Evolutionary conservation across 371 early-diverging fungal species (phyloP), one percentile per base, ranked within the genome.

Genomic region (Mortierella sp.): DNA sequence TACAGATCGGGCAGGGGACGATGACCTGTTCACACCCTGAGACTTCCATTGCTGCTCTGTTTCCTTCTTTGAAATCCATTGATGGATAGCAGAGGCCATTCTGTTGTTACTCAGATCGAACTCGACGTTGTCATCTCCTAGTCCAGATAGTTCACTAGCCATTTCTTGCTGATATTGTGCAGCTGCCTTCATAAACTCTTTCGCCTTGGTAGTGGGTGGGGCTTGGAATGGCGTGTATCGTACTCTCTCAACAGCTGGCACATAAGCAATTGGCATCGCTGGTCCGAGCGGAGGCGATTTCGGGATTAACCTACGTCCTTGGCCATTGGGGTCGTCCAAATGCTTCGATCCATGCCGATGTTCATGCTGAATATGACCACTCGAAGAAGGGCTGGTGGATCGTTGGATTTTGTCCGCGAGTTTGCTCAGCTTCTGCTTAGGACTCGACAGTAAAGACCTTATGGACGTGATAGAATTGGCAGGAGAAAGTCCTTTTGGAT

Each of bases 191-290:
- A 76, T 23, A 4, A 76, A 76, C 45, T 76, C 78, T 7, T 76
- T 69, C 1, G 78, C 78, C 27, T 76, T 76, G n/a, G 70, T 65
- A 18, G 78, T 76, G 16, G 78, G 78, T 7, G 78, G 82, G 6
- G 82, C 72, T 39, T 72, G 66, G 47, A 82, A 82, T 9, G 82
- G 71, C 18, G 80, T 72, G 31, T 82, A 82, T 19, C 80, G 67
- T 1, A 81, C 72, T 62, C 85, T 80, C 54, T 83, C 83, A 1
- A 80, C 72, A n/a, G 85, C 85, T 27, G 85, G 83, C 27, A 85
- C 80, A 60, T 85, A 85, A 1, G 82, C 81, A n/a, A 81, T 64
- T 1, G 85, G 85, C 19, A 69, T 47, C 10, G 85, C 82, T 16
- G 83, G 85, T 21, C 82, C 85, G 23, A 82, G 34, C 30, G 81